phyloP scores from a whole-genome alignment of 2,329 filamentous ascomycete genomes.

The Alternaria triticimaculans region DNA sequence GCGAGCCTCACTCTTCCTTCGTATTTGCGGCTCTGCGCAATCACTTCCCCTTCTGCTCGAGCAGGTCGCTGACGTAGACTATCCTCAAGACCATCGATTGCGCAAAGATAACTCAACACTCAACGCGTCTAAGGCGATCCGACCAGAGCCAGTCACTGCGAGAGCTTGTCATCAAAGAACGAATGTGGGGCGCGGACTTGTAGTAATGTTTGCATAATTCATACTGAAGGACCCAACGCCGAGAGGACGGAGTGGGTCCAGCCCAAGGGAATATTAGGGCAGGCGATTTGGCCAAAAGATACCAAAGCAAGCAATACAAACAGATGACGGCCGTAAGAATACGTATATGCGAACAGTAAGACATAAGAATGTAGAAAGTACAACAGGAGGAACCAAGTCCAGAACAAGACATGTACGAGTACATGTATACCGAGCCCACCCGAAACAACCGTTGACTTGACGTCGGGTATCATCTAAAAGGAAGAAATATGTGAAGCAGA shows the following conservation, averaged over 20 bases:
- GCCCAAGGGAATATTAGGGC: conserved; percentile 37
- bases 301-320: conserved; percentile 22
- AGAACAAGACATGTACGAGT: conserved; percentile 19
- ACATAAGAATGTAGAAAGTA: conserved; percentile 13
- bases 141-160: conserved; percentile 7
- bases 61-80: background rate
- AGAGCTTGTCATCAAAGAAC: background rate
- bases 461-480: conserved; percentile 31
- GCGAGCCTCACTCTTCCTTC: conserved; percentile 22
- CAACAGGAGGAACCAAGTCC: background rate
- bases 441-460: conserved; percentile 24
- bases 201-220: conserved; percentile 14
- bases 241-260: conserved; percentile 26
- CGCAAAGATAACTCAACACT: background rate
- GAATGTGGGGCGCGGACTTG: background rate
- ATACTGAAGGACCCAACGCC: conserved; percentile 24
- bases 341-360: conserved; percentile 17
- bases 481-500: conserved; percentile 14
- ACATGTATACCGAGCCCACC: conserved; percentile 25
- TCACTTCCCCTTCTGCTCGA: background rate
- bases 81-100: background rate
- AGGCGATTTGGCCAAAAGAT: conserved; percentile 28
- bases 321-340: conserved; percentile 14
- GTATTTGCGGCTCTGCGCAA: conserved; percentile 19
- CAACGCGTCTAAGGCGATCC: background rate